phyloP scores from a whole-genome alignment of 2,329 filamentous ascomycete species.

The Trichocomaceae sp. region DNA sequence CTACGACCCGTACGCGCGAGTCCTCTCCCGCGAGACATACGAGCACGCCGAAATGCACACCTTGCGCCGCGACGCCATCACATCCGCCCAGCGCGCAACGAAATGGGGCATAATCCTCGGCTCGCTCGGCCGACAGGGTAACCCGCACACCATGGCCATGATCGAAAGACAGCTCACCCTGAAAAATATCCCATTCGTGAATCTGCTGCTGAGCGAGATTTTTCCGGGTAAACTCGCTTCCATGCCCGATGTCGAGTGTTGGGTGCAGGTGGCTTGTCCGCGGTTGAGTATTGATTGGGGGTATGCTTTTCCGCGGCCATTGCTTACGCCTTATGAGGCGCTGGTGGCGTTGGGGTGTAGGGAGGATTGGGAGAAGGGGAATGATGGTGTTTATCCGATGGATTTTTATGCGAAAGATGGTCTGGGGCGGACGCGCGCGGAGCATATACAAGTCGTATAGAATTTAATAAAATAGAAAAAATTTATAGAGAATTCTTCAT shows the following conservation, averaged over 20 bases:
- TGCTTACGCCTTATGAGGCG: slow-evolving; percentile 92
- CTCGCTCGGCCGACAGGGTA: slow-evolving; percentile 86
- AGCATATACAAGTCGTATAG: slow-evolving; percentile 1
- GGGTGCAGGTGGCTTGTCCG: slow-evolving; percentile 98
- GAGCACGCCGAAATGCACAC: slow-evolving; percentile 85
- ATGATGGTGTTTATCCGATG: slow-evolving; percentile 78
- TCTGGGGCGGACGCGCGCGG: slow-evolving; percentile 65
- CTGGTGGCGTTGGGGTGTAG: slow-evolving; percentile 76
- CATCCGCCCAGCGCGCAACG: slow-evolving; percentile 64
- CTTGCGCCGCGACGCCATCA: slow-evolving; percentile 70
- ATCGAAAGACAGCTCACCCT: slow-evolving; percentile 74
- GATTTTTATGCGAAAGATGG: slow-evolving; percentile 95
- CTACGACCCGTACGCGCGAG: slow-evolving; percentile 93
- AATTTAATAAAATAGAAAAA: no score
- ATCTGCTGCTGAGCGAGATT: slow-evolving; percentile 85
- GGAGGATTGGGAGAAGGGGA: slow-evolving; percentile 62
- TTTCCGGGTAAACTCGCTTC: slow-evolving; percentile 91
- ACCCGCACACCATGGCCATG: slow-evolving; percentile 81
- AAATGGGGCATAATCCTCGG: slow-evolving; percentile 96
- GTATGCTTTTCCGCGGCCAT: slow-evolving; percentile 81
- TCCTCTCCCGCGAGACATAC: slow-evolving; percentile 85
- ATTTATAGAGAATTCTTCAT: background rate
- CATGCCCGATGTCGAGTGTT: slow-evolving; percentile 92
- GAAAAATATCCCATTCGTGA: slow-evolving; percentile 71
- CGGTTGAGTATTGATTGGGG: slow-evolving; percentile 97